Evolutionary conservation across 169 alveolate species (phyloP).

Genomic region (Cystoisospora suis): DNA sequence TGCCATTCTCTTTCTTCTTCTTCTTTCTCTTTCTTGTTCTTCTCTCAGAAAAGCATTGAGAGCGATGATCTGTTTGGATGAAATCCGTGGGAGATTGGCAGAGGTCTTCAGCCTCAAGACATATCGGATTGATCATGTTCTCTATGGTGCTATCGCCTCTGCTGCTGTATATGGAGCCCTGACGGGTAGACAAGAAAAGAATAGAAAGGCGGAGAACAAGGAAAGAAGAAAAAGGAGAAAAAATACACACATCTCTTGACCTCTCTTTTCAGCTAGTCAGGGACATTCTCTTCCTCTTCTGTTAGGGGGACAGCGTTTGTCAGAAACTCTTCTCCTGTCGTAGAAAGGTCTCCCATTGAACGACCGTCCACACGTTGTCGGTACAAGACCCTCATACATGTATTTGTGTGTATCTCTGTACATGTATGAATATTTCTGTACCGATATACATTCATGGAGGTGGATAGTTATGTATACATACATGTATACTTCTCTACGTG

Average conservation of each 20-base stretch:
- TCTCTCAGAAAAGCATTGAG: constrained; percentile 60
- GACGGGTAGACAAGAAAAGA: constrained; percentile 70
- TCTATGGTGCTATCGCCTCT: constrained; percentile 86
- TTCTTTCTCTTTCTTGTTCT: neutral
- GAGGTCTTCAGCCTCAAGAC: constrained; percentile 83
- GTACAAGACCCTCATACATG: too few species aligned
- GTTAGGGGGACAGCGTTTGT: neutral
- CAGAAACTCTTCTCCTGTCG: neutral
- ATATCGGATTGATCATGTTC: constrained; percentile 89
- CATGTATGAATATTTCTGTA: neutral
- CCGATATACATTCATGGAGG: neutral
- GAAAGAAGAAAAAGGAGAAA: too few species aligned
- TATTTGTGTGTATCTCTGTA: neutral
- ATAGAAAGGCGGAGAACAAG: neutral
- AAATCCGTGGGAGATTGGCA: constrained; percentile 86
- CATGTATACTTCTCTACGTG: neutral
- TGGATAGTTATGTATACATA: neutral
- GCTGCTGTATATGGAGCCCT: constrained; percentile 89
- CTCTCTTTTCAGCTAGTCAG: neutral
- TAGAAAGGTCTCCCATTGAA: too few species aligned
- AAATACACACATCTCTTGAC: neutral
- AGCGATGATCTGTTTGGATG: constrained; percentile 87
- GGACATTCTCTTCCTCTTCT: neutral
- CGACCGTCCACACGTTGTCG: too few species aligned
- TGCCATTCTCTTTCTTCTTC: neutral